Conservation (phyloP, 2,329 filamentous ascomycete genomes). For the Calonectria pteridis region DNA sequence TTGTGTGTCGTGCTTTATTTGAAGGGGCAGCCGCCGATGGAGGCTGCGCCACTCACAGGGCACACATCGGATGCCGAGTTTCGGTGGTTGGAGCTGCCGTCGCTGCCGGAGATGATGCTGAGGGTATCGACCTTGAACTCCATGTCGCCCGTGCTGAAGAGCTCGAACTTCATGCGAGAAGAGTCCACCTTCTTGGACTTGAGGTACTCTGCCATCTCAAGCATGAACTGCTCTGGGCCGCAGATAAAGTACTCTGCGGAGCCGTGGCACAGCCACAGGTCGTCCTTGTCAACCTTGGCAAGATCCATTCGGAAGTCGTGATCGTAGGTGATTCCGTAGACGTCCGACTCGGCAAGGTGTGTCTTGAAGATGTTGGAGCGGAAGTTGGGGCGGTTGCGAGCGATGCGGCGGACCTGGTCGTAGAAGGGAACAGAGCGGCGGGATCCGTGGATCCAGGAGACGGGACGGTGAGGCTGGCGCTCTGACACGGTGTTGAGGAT, state of each 20-base stretch:
- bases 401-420: conserved; percentile 61
- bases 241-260: conserved; percentile 67
- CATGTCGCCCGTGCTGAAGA: conserved; percentile 61
- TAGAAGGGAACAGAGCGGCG: conserved; percentile 66
- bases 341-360: conserved; percentile 58
- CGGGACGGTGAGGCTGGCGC: conserved; percentile 58
- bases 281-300: conserved; percentile 55
- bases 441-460: conserved; percentile 72
- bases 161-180: conserved; percentile 58
- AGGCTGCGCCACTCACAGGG: conserved; percentile 29
- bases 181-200: conserved; percentile 54
- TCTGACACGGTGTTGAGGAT: conserved; percentile 69
- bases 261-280: conserved; percentile 59
- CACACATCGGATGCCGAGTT: conserved; percentile 24
- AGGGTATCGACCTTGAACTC: conserved; percentile 50
- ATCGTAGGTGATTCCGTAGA: conserved; percentile 58
- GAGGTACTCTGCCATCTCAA: conserved; percentile 61
- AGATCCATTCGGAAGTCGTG: conserved; percentile 60
- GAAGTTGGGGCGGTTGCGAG: conserved; percentile 51
- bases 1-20: conserved; percentile 10
- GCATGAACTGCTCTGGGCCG: conserved; percentile 67
- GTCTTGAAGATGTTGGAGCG: conserved; percentile 64
- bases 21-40: conserved; percentile 26
- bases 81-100: conserved; percentile 27
- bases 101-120: conserved; percentile 42